phyloP scores from a whole-genome alignment of 345 rosid species.

The Lumnitzera littorea region DNA sequence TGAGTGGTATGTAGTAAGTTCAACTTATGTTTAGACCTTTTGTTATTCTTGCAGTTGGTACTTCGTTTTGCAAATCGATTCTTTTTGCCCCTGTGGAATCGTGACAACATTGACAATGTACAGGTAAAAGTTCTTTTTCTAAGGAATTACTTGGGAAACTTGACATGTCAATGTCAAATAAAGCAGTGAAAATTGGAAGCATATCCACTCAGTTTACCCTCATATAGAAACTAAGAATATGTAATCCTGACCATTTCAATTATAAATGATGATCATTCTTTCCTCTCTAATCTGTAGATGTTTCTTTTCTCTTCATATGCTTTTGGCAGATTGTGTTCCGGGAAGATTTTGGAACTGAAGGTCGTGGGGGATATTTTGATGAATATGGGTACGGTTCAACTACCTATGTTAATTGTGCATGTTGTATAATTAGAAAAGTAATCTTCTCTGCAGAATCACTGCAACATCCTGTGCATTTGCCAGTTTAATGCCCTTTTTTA shows the following conservation, averaged over 20 bases:
- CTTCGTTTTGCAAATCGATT: conserved; percentile 96
- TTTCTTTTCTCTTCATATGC: not conserved
- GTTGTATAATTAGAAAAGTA: no score
- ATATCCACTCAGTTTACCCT: not conserved
- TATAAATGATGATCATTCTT: no score
- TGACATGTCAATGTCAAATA: conserved; percentile 2
- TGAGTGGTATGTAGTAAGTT: conserved; percentile 7
- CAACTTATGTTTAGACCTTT: conserved; percentile 13
- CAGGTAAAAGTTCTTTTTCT: conserved; percentile 50
- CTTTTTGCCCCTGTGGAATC: conserved; percentile 96
- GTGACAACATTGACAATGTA: conserved; percentile 90
- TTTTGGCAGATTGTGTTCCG: conserved; percentile 82
- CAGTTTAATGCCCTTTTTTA: not conserved
- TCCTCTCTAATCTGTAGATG: not conserved
- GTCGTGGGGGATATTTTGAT: conserved; percentile 98
- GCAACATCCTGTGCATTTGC: not conserved
- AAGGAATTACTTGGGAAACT: not conserved
- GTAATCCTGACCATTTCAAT: no score
- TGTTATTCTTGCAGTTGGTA: conserved; percentile 55
- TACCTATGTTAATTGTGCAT: not conserved
- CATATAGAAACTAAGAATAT: not conserved
- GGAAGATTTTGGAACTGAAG: conserved; percentile 98
- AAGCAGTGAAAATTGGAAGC: not conserved
- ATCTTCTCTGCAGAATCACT: no score
- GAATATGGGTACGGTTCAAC: conserved; percentile 72